phyloP scores from a whole-genome alignment of 169 alveolate species.

The Cryptosporidium viatorum region DNA sequence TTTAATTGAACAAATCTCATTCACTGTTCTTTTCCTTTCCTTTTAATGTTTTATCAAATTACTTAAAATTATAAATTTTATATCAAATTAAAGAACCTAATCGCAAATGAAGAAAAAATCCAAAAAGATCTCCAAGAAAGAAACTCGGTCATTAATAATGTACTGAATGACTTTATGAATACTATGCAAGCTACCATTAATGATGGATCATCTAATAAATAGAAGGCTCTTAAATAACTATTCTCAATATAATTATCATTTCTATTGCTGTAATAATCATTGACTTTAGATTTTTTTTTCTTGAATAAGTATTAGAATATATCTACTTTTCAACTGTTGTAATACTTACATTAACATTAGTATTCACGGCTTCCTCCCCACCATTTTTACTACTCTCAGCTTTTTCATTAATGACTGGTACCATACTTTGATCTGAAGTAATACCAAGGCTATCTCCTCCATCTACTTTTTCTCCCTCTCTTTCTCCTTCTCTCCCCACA shows the following conservation, averaged over 20 bases:
- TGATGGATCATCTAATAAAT: conserved; percentile 12
- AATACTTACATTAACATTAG: too few relatives aligned
- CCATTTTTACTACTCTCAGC: neutral
- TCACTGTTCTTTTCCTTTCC: neutral
- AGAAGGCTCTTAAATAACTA: neutral
- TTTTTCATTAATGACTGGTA: neutral
- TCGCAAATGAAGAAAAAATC: conserved; percentile 47
- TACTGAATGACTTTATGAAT: conserved; percentile 57
- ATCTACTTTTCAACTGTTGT: neutral
- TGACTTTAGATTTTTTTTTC: neutral
- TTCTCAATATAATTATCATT: neutral
- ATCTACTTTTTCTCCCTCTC: neutral
- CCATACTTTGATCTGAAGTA: neutral
- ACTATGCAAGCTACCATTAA: conserved; percentile 68
- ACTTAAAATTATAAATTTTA: neutral
- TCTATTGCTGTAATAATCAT: neutral
- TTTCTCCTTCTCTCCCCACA: neutral
- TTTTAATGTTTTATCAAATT: neutral
- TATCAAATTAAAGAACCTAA: conserved; percentile 17
- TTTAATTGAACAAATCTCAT: neutral
- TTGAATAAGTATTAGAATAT: neutral
- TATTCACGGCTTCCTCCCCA: neutral
- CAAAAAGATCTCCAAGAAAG: conserved; percentile 44
- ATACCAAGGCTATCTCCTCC: neutral
- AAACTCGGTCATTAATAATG: conserved; percentile 33